These are phyloP conservation scores for Collybia nuda DNA, from an alignment of 768 basidiomycete species.

Conservation along the genomic window DNA sequence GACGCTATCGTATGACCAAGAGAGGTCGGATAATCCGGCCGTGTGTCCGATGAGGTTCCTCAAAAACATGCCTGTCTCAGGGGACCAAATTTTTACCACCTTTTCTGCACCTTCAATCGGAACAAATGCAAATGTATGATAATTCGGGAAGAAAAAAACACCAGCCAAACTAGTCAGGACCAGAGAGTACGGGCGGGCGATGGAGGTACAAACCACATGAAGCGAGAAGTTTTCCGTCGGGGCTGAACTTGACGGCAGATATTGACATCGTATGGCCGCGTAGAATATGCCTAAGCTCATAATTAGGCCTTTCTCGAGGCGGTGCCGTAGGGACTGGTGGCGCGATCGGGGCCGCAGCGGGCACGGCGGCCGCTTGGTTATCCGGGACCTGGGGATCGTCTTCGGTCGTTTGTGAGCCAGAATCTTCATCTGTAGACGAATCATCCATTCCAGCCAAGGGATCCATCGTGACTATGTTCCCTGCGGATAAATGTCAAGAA, in stretches of 20 bases:
- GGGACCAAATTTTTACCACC: slow-evolving; percentile 80
- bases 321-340: slow-evolving; percentile 28
- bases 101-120: slow-evolving; percentile 65
- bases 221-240: slow-evolving; percentile 80
- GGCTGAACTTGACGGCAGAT: slow-evolving; percentile 90
- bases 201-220: slow-evolving; percentile 70
- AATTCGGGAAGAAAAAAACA: not conserved
- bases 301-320: slow-evolving; percentile 58
- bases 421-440: slow-evolving; percentile 58
- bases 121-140: not conserved
- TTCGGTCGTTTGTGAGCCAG: slow-evolving; percentile 81
- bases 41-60: slow-evolving; percentile 75
- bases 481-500: slow-evolving; percentile 12
- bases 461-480: slow-evolving; percentile 31
- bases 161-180: slow-evolving; percentile 13
- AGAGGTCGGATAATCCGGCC: slow-evolving; percentile 83
- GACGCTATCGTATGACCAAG: slow-evolving; percentile 83
- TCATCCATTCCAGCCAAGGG: slow-evolving; percentile 48
- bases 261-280: slow-evolving; percentile 81
- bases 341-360: slow-evolving; percentile 34
- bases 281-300: slow-evolving; percentile 65
- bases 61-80: slow-evolving; percentile 74
- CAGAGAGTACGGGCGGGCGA: slow-evolving; percentile 5
- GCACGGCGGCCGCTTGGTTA: slow-evolving; percentile 36
- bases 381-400: slow-evolving; percentile 80